phyloP scores from a whole-genome alignment of 257 asterid species.

The Datura wrightii region DNA sequence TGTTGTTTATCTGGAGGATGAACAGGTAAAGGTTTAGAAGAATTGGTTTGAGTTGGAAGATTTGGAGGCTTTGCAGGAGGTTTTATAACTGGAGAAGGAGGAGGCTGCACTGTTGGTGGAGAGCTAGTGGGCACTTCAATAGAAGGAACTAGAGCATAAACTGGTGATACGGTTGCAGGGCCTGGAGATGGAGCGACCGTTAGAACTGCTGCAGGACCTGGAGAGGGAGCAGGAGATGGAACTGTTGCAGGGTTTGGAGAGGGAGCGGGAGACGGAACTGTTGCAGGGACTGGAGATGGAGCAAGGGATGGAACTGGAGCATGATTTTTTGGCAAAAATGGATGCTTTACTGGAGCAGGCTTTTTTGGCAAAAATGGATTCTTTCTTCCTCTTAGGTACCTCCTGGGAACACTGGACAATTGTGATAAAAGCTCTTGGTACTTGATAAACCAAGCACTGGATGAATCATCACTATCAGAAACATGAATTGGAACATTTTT shows the following conservation, averaged over 20 bases:
- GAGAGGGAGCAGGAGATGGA: slow-evolving; percentile 26
- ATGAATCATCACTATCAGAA: slow-evolving; percentile 19
- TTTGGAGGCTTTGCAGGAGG: slow-evolving; percentile 42
- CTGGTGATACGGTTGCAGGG: slow-evolving; percentile 40
- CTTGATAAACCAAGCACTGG: slow-evolving; percentile 31
- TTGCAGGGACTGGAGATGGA: background rate
- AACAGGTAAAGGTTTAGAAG: background rate
- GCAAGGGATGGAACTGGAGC: slow-evolving; percentile 17
- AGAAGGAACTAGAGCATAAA: slow-evolving; percentile 38
- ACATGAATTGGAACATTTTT: slow-evolving; percentile 33
- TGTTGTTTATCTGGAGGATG: slow-evolving; percentile 35
- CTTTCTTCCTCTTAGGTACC: slow-evolving; percentile 55
- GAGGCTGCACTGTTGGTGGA: slow-evolving; percentile 38
- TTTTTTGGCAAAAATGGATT: background rate
- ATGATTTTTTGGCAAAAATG: background rate
- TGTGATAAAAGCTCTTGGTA: slow-evolving; percentile 44
- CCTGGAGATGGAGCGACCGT: slow-evolving; percentile 33
- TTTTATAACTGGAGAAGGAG: slow-evolving; percentile 39
- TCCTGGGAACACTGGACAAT: slow-evolving; percentile 60
- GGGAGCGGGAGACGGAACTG: slow-evolving; percentile 6
- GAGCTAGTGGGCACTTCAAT: slow-evolving; percentile 36
- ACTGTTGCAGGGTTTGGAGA: slow-evolving; percentile 3
- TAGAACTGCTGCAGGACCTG: slow-evolving; percentile 18
- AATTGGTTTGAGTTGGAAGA: slow-evolving; percentile 3
- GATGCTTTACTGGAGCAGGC: slow-evolving; percentile 19